These are phyloP conservation scores for Kluyveromyces wickerhamii DNA, from an alignment of 805 yeast genomes.

Conservation along the genomic window DNA sequence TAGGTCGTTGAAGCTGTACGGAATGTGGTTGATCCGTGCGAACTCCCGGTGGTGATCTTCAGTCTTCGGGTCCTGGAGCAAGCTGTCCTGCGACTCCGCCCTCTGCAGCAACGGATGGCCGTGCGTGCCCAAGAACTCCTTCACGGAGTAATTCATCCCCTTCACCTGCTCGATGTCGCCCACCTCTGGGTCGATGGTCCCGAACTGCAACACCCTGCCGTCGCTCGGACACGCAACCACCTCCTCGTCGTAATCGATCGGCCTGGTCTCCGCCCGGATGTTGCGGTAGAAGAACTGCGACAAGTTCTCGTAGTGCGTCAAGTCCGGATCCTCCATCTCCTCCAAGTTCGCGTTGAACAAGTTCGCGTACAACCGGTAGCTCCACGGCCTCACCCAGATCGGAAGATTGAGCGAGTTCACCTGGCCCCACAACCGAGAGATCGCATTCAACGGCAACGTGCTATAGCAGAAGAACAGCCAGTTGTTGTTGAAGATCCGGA, in stretches of 20 bases:
- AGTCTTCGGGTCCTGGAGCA: constrained; percentile 2
- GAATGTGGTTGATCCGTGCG: constrained; percentile 70
- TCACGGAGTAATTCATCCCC: constrained; percentile 88
- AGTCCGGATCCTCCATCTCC: constrained; percentile 80
- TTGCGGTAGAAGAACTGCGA: constrained; percentile 88
- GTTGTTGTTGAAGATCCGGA: constrained; percentile 36
- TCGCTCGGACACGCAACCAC: constrained; percentile 82
- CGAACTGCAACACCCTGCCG: constrained; percentile 82
- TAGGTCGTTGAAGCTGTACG: constrained; percentile 60
- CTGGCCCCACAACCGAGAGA: constrained; percentile 92
- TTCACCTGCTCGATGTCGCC: constrained; percentile 96
- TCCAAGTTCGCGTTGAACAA: constrained; percentile 82
- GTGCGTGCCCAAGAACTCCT: constrained; percentile 69
- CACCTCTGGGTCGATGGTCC: constrained; percentile 53
- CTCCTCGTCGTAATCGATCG: constrained; percentile 54
- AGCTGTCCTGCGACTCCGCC: constrained; percentile 14
- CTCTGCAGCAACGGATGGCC: constrained; percentile 29
- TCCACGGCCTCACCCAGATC: constrained; percentile 76
- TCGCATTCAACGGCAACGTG: constrained; percentile 81
- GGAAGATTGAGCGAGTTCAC: constrained; percentile 80
- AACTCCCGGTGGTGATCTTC: constrained; percentile 58
- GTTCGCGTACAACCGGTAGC: constrained; percentile 68
- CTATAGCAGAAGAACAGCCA: constrained; percentile 89
- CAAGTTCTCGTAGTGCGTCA: constrained; percentile 65
- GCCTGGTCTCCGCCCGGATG: constrained; percentile 70